phyloP scores from a whole-genome alignment of 2,329 filamentous ascomycete species.

The Chrysoporthe austroafricana region DNA sequence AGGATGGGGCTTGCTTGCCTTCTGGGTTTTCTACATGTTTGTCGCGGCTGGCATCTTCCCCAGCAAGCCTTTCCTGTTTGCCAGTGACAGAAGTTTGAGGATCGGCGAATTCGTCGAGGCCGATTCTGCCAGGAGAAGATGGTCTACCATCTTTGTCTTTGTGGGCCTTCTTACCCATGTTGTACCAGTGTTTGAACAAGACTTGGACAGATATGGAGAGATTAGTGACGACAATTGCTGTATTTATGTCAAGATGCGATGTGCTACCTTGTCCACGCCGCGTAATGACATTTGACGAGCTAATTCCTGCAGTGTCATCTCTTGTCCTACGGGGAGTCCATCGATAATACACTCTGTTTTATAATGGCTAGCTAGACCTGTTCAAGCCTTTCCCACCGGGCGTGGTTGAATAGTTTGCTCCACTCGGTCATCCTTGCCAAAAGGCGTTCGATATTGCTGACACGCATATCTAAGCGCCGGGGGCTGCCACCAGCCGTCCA shows the following conservation, averaged over 20 bases:
- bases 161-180: not conserved
- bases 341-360: not conserved
- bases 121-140: slow-evolving; percentile 1
- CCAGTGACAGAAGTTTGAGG: not conserved
- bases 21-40: not conserved
- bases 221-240: not conserved
- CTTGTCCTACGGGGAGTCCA: not conserved
- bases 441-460: not conserved
- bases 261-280: not conserved
- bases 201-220: not conserved
- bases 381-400: not conserved
- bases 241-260: not conserved
- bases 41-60: not conserved
- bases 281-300: not conserved
- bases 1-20: not conserved
- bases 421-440: not conserved
- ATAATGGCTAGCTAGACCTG: not conserved
- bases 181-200: not conserved
- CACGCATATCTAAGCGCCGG: slow-evolving; percentile 3
- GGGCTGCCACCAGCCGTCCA: not conserved
- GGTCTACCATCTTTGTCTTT: slow-evolving; percentile 7
- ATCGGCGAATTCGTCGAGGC: not conserved
- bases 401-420: not conserved
- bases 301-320: not conserved
- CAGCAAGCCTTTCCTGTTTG: slow-evolving; percentile 1